Evolutionary conservation across 2,329 filamentous ascomycete genomes (phyloP), one percentile per base, ranked within the genome.

Genomic region (Aspergillus melleus): DNA sequence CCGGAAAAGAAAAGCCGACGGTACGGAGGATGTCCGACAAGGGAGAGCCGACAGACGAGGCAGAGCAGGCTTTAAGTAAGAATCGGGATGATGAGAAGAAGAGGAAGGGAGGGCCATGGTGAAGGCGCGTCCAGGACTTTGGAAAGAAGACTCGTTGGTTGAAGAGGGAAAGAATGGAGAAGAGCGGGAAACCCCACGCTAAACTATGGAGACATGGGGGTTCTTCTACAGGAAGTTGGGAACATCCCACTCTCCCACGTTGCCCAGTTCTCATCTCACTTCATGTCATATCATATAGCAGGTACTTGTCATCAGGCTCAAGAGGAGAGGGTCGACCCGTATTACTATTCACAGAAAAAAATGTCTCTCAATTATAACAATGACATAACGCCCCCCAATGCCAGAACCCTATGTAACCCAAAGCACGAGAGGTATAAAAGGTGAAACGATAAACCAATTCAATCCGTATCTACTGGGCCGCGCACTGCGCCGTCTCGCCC

Each of bases 401-500:
- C 44, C 36, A 47, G 44, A 22, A 12, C 11, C 5, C 9, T 20
- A 11, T 14, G 36, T 6, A 39, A 39, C 14, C 36, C 6, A 39
- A 14, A 14, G 12, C 36, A 16, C 14, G 36, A 39, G 36, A n/a
- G 36, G 36, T 42, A 42, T 42, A 42, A 42, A 42, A 12, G 54
- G 42, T 55, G 30, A 42, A 61, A 57, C 44, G 26, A 29, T n/a
- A 24, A 52, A 52, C 49, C 11, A 12, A 54, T 44, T 51, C 50
- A 52, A 42, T 62, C 59, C 50, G 61, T 44, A 57, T 62, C 72
- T 76, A 83, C 70, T 83, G 80, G 60, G 81, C 75, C 57, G 80
- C 73, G 69, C 81, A 83, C 66, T 83, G 81, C 54, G 79, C 73
- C 22, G 74, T 72, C 57, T 79, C 77, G 22, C 74, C 75, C 16